Evolutionary conservation across 371 early-diverging fungal genomes (phyloP).

Genomic region (Funneliformis caledonium): DNA sequence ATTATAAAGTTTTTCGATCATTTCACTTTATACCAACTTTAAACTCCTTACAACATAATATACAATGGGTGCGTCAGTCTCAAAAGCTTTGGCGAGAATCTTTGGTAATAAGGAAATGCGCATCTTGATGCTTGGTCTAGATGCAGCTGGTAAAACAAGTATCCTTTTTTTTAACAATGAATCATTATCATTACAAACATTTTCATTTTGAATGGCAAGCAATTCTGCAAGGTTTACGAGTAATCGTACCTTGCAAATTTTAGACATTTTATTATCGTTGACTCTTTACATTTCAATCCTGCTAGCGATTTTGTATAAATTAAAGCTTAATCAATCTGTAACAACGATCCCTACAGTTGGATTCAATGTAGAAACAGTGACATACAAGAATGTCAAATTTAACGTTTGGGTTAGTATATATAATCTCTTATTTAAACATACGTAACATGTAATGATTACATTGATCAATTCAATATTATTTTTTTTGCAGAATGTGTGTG

Average conservation of each 20-base stretch:
- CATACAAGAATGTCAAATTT: constrained; percentile 90
- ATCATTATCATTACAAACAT: not conserved
- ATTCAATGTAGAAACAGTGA: constrained; percentile 86
- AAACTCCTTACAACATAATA: not conserved
- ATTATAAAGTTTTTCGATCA: not conserved
- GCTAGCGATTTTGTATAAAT: constrained; percentile 84
- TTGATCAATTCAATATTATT: too few species aligned
- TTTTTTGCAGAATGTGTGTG: not conserved
- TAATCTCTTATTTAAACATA: not conserved
- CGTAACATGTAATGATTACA: too few species aligned
- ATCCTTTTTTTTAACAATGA: constrained; percentile 42
- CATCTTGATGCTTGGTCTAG: constrained; percentile 90
- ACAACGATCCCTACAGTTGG: constrained; percentile 93
- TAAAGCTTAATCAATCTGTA: constrained; percentile 85
- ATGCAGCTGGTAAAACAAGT: constrained; percentile 95
- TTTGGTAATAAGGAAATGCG: constrained; percentile 89
- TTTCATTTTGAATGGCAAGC: not conserved
- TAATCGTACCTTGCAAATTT: not conserved
- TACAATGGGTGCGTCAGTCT: constrained; percentile 61
- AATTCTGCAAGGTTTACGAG: not conserved
- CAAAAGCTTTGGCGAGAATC: constrained; percentile 65
- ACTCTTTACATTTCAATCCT: not conserved
- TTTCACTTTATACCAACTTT: not conserved
- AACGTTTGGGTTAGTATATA: constrained; percentile 75
- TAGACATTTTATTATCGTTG: not conserved